Evolutionary conservation across 805 yeast genomes (phyloP).

Genomic region (Wickerhamomyces ciferrii): DNA sequence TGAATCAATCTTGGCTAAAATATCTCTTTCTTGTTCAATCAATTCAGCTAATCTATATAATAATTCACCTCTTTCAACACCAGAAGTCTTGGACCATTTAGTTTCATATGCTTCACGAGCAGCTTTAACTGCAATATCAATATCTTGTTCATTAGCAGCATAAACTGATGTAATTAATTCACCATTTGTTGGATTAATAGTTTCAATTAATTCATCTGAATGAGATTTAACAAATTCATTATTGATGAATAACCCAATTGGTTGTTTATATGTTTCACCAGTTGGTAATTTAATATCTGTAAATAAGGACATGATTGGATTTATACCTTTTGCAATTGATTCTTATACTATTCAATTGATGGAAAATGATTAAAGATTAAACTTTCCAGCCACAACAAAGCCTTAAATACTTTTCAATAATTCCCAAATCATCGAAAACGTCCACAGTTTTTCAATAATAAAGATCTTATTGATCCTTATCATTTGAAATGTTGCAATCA

Average conservation of each 20-base stretch:
- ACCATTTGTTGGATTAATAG: slow-evolving; percentile 56
- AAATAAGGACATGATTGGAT: background rate
- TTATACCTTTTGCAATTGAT: too few species aligned
- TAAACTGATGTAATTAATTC: slow-evolving; percentile 42
- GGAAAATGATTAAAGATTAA: too few species aligned
- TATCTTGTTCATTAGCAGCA: slow-evolving; percentile 13
- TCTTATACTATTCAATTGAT: too few species aligned
- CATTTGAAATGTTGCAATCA: background rate
- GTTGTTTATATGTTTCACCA: slow-evolving; percentile 64
- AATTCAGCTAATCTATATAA: slow-evolving; percentile 62
- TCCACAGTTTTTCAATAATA: too few species aligned
- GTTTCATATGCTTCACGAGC: slow-evolving; percentile 56
- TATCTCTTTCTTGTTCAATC: slow-evolving; percentile 57
- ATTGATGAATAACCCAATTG: slow-evolving; percentile 85
- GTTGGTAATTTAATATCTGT: slow-evolving; percentile 52
- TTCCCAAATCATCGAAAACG: too few species aligned
- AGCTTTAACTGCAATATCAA: slow-evolving; percentile 24
- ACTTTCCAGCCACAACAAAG: too few species aligned
- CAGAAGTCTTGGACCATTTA: slow-evolving; percentile 65
- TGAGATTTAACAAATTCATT: slow-evolving; percentile 74
- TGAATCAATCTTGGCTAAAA: slow-evolving; percentile 64
- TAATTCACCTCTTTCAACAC: slow-evolving; percentile 46
- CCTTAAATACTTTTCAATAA: too few species aligned
- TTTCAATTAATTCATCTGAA: slow-evolving; percentile 45
- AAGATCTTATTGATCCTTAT: background rate